Conservation (phyloP, 148 eudicot species). For the Agrostemma githago region DNA sequence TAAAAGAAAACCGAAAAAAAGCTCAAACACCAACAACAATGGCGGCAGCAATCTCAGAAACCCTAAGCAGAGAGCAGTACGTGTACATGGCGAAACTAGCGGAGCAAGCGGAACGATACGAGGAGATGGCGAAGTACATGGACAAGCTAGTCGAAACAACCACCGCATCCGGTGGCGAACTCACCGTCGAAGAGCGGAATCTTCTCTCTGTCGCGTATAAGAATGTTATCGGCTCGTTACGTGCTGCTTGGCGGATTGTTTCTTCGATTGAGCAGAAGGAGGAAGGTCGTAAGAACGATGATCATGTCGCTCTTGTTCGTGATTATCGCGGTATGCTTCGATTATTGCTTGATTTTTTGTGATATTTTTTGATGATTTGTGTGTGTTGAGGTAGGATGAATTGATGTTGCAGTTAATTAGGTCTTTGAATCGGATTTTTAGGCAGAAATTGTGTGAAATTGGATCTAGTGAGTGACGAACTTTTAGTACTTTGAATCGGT, state of each 20-base stretch:
- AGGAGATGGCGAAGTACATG: constrained; percentile 74
- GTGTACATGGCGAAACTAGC: constrained; percentile 67
- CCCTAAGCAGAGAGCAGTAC: constrained; percentile 53
- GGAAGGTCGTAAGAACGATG: constrained; percentile 66
- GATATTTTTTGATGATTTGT: too few relatives aligned
- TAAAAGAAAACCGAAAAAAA: too few relatives aligned
- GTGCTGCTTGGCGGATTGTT: constrained; percentile 75
- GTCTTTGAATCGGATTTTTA: too few relatives aligned
- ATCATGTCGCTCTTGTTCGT: constrained; percentile 47
- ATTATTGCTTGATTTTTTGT: too few relatives aligned
- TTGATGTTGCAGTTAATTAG: too few relatives aligned
- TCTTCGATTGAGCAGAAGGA: constrained; percentile 73
- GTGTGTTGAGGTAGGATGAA: too few relatives aligned
- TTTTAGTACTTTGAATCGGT: too few relatives aligned
- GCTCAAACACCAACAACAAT: constrained; percentile 13
- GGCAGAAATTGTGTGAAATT: too few relatives aligned
- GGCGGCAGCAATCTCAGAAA: constrained; percentile 30
- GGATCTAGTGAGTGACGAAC: too few relatives aligned
- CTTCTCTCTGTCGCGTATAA: constrained; percentile 92
- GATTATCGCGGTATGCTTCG: constrained; percentile 44
- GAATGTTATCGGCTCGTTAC: constrained; percentile 81
- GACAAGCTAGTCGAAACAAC: constrained; percentile 42
- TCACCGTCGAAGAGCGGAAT: constrained; percentile 79
- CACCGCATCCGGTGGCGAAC: constrained; percentile 28
- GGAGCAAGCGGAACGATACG: constrained; percentile 77